Conservation (phyloP, 371 early-diverging fungal genomes). For the Zopfochytrium polystomum region DNA sequence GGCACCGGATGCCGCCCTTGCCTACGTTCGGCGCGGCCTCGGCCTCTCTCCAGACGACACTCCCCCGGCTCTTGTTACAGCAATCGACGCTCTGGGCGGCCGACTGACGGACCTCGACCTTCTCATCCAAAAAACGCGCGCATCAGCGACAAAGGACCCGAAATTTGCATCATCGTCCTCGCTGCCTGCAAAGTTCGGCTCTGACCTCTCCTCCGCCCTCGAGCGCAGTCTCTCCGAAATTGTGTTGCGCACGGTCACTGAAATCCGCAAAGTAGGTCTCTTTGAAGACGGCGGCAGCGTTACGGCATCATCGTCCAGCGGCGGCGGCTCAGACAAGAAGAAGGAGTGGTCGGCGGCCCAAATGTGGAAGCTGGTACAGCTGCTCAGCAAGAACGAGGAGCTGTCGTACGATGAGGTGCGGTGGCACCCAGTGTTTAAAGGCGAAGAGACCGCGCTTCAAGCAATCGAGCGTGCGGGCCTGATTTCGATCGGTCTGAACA, state of each 20-base stretch:
- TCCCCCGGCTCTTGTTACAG: conserved; percentile 50
- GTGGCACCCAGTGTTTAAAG: conserved; percentile 73
- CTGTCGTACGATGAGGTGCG: conserved; percentile 73
- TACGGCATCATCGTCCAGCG: not conserved
- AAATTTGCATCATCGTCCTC: not conserved
- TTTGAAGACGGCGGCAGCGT: conserved; percentile 51
- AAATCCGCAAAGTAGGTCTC: conserved; percentile 81
- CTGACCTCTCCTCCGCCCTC: conserved; percentile 2
- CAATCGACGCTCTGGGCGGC: conserved; percentile 79
- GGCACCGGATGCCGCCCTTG: conserved; percentile 59
- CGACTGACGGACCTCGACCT: conserved; percentile 82
- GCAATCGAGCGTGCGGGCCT: conserved; percentile 86
- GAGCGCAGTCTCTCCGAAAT: conserved; percentile 67
- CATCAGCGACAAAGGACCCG: conserved; percentile 56
- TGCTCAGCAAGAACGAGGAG: conserved; percentile 51
- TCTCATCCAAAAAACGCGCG: conserved; percentile 78
- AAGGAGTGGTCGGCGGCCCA: conserved; percentile 69
- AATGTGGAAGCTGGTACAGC: conserved; percentile 72
- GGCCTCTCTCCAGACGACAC: conserved; percentile 36
- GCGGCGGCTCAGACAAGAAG: conserved; percentile 21
- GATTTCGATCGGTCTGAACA: conserved; percentile 66
- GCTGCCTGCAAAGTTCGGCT: too few relatives aligned
- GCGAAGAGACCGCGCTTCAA: conserved; percentile 69
- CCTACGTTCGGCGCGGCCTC: conserved; percentile 60
- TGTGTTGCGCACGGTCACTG: conserved; percentile 69